Evolutionary conservation across 1,139 yeast species (phyloP).

Genomic region (Pichia sp.): DNA sequence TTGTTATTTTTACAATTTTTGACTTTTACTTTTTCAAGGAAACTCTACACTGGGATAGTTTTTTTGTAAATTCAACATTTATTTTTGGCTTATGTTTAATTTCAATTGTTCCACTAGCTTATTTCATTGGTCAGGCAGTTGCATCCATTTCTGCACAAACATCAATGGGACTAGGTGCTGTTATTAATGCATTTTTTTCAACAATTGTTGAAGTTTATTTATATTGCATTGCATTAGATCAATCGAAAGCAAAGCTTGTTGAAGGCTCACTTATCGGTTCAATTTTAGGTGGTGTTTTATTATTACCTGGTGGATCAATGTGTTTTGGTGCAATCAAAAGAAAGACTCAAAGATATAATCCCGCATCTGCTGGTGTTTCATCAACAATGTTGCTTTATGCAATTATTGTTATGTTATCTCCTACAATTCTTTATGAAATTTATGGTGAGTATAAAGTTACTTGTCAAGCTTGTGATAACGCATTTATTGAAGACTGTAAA

Average conservation of each 20-base stretch:
- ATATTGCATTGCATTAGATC: conserved; percentile 85
- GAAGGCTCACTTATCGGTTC: conserved; percentile 99
- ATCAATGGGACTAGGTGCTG: conserved; percentile 99
- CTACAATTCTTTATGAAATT: conserved; percentile 83
- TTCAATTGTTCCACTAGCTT: conserved; percentile 89
- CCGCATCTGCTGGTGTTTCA: conserved; percentile 94
- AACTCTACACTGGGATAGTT: conserved; percentile 38
- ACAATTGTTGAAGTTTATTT: conserved; percentile 90
- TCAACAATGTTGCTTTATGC: conserved; percentile 94
- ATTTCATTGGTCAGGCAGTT: conserved; percentile 97
- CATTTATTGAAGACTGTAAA: conserved; percentile 38
- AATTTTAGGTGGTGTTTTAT: conserved; percentile 82
- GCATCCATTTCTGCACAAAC: conserved; percentile 98
- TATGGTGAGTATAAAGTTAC: conserved; percentile 81
- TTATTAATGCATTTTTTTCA: conserved; percentile 94
- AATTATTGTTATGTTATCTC: conserved; percentile 87
- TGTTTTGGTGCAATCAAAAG: conserved; percentile 91
- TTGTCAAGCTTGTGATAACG: conserved; percentile 40
- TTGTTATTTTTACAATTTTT: conserved; percentile 76
- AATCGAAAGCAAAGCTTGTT: conserved; percentile 80
- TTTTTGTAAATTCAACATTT: conserved; percentile 55
- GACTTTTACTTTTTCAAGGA: conserved; percentile 67
- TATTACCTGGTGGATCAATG: conserved; percentile 93
- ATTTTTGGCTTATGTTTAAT: conserved; percentile 72
- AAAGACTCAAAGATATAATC: conserved; percentile 92